Conservation (phyloP, 1,284 basidiomycete genomes). For the Thecaphora thlaspeos region DNA sequence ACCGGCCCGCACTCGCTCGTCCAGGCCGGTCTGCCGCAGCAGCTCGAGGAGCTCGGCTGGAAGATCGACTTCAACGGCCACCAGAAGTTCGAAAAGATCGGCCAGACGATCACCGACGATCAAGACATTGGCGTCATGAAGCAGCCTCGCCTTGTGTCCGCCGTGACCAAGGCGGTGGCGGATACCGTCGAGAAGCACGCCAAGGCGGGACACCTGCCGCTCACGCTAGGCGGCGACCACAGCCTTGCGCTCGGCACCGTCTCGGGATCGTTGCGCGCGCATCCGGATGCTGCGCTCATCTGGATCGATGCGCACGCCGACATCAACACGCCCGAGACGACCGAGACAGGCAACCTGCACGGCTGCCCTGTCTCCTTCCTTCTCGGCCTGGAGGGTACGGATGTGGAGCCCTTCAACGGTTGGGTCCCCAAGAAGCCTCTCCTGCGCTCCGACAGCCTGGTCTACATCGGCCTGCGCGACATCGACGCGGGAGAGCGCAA, state of each 20-base stretch:
- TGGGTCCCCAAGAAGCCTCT: conserved; percentile 51
- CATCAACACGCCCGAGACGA: conserved; percentile 86
- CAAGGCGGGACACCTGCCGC: conserved; percentile 74
- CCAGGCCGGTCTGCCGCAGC: conserved; percentile 43
- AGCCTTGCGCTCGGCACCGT: conserved; percentile 66
- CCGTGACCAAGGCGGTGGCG: conserved; percentile 80
- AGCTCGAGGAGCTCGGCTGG: conserved; percentile 71
- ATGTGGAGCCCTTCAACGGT: conserved; percentile 52
- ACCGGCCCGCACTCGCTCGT: conserved; percentile 50
- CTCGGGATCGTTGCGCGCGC: conserved; percentile 58
- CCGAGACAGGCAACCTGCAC: conserved; percentile 87
- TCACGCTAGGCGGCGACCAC: conserved; percentile 96
- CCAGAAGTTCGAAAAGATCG: conserved; percentile 79
- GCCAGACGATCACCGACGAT: conserved; percentile 52
- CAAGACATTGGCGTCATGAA: conserved; percentile 49
- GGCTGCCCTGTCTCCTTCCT: conserved; percentile 98
- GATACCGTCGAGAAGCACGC: conserved; percentile 72
- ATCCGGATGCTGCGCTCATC: conserved; percentile 73
- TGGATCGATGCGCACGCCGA: conserved; percentile 77
- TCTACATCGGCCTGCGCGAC: conserved; percentile 95
- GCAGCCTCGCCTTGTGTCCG: conserved; percentile 53
- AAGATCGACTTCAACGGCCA: conserved; percentile 82
- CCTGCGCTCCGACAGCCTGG: conserved; percentile 70
- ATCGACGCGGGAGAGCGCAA: conserved; percentile 85
- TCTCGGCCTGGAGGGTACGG: conserved; percentile 56